A percentile compares a stretch with the other conserved stretches of the same genome.
Conservation (phyloP, 495 filamentous ascomycete species). For the Penicillium simplicissimum region DNA sequence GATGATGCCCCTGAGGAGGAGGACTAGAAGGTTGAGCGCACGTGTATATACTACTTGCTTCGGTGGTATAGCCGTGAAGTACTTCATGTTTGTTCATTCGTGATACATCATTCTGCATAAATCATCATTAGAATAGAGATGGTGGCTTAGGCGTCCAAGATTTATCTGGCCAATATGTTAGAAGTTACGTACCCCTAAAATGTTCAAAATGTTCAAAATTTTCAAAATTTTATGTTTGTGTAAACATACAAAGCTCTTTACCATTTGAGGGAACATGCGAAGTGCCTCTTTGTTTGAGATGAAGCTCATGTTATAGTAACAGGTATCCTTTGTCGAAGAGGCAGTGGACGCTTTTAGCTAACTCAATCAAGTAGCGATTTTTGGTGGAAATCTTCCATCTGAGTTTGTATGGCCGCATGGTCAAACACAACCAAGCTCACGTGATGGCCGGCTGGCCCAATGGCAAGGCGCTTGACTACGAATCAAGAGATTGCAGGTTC, state of each 20-base stretch:
- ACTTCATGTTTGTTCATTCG: not conserved
- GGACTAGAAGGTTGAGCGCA: conserved; percentile 29
- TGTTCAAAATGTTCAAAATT: too few species aligned
- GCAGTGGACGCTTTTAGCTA: too few species aligned
- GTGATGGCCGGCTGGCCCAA: conserved; percentile 56
- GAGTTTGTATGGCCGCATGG: not conserved
- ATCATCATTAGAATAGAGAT: not conserved
- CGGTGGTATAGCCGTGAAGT: not conserved
- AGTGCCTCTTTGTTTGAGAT: not conserved
- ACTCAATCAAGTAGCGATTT: too few species aligned
- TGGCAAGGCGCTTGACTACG: conserved; percentile 76
- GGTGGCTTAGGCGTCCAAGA: too few species aligned
- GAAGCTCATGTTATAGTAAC: not conserved
- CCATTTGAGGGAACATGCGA: not conserved
- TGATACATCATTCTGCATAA: not conserved
- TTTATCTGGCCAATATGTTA: too few species aligned
- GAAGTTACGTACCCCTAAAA: too few species aligned
- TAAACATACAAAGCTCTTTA: too few species aligned
- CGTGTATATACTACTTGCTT: not conserved
- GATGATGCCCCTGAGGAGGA: conserved; percentile 65
- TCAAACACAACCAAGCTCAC: not conserved
- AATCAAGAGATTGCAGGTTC: conserved; percentile 63
- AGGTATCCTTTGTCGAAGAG: too few species aligned
- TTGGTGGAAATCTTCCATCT: too few species aligned
- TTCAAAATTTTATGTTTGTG: too few species aligned